A percentile compares a stretch with the other conserved stretches of the same genome.
These are phyloP conservation scores for Orbilia oligospora DNA, from an alignment of 2,329 filamentous ascomycete genomes.

Conservation along the genomic window DNA sequence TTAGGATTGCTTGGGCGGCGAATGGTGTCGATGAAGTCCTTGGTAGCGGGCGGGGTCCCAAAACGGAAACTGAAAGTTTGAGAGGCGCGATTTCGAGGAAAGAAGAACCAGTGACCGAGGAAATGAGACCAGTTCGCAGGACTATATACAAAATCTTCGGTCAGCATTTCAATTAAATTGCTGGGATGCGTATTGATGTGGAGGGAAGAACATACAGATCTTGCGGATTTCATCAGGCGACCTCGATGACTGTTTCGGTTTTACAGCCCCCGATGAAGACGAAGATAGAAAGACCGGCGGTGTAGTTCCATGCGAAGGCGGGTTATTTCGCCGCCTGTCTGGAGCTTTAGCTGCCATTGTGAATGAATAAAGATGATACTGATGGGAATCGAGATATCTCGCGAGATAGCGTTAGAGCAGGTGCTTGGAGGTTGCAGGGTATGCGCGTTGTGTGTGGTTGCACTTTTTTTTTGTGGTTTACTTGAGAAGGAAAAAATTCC, in stretches of 20 bases:
- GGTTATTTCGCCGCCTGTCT: slow-evolving; percentile 91
- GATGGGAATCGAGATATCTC: slow-evolving; percentile 22
- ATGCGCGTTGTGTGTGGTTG: slow-evolving; percentile 42
- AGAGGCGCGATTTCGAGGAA: slow-evolving; percentile 81
- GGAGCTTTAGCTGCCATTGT: slow-evolving; percentile 65
- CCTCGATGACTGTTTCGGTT: slow-evolving; percentile 65
- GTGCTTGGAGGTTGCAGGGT: slow-evolving; percentile 41
- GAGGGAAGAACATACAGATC: slow-evolving; percentile 77
- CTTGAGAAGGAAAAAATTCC: slow-evolving; percentile 30
- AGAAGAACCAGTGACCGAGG: slow-evolving; percentile 92
- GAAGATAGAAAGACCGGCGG: slow-evolving; percentile 79
- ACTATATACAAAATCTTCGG: slow-evolving; percentile 68
- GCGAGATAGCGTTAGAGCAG: slow-evolving; percentile 25
- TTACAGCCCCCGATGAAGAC: slow-evolving; percentile 64
- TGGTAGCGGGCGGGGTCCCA: slow-evolving; percentile 91
- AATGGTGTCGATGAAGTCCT: slow-evolving; percentile 82
- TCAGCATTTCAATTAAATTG: background rate
- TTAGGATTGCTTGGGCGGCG: slow-evolving; percentile 90
- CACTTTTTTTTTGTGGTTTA: slow-evolving; percentile 42
- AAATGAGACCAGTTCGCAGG: slow-evolving; percentile 81
- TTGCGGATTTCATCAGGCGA: slow-evolving; percentile 81
- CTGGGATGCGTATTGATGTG: slow-evolving; percentile 24
- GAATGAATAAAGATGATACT: slow-evolving; percentile 1
- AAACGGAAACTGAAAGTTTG: slow-evolving; percentile 92
- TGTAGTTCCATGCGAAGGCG: slow-evolving; percentile 81